These are phyloP conservation scores for Pythium graminicola DNA, from an alignment of 352 stramenopile genomes.

Conservation along the genomic window DNA sequence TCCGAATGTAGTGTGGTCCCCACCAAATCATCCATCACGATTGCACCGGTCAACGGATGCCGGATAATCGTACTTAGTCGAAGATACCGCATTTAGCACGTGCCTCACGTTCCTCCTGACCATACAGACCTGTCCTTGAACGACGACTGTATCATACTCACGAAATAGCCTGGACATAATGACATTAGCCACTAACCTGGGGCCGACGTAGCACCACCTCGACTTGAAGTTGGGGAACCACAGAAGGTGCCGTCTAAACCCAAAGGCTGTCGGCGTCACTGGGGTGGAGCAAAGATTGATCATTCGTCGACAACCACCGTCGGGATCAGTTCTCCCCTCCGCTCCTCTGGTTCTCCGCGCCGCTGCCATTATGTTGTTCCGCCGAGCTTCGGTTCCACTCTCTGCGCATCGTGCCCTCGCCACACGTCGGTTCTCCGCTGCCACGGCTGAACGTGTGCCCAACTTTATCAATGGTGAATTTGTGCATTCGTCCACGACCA, in stretches of 20 bases:
- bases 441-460: constrained; percentile 33
- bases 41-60: no score
- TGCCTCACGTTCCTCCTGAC: background rate
- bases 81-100: background rate
- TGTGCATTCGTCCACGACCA: constrained; percentile 29
- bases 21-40: constrained; percentile 6
- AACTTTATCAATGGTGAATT: constrained; percentile 72
- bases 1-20: constrained; percentile 10
- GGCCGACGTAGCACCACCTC: background rate
- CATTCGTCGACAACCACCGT: constrained; percentile 3
- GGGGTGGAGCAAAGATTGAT: no score
- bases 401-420: constrained; percentile 4
- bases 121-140: background rate
- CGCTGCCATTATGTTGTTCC: constrained; percentile 22
- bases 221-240: constrained; percentile 17
- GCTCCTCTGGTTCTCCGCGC: background rate
- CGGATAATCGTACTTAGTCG: constrained; percentile 21
- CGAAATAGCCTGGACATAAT: background rate
- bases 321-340: background rate
- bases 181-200: constrained; percentile 1
- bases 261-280: background rate
- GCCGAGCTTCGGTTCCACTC: constrained; percentile 7
- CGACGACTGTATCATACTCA: background rate
- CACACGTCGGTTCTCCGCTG: constrained; percentile 9
- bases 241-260: constrained; percentile 13